Evolutionary conservation across 2,329 filamentous ascomycete genomes (phyloP).

Genomic region (Alternaria consortialis): DNA sequence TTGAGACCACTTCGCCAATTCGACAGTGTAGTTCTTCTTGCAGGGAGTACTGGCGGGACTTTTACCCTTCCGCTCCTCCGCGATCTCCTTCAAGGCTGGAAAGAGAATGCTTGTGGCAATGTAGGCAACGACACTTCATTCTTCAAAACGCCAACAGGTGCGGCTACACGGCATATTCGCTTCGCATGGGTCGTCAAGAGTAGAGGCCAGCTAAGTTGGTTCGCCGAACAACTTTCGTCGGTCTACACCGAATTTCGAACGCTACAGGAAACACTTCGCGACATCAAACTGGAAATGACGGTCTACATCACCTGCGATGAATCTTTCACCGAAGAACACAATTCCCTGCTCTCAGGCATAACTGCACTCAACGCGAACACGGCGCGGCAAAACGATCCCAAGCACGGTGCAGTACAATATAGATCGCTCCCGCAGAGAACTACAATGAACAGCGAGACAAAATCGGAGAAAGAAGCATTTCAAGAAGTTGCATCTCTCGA

Average conservation of each 20-base stretch:
- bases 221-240: constrained; percentile 59
- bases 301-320: constrained; percentile 66
- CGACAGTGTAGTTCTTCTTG: constrained; percentile 67
- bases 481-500: constrained; percentile 30
- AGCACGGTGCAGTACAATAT: constrained; percentile 33
- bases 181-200: constrained; percentile 69
- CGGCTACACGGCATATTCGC: constrained; percentile 60
- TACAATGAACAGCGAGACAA: constrained; percentile 25
- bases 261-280: constrained; percentile 47
- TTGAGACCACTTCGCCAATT: constrained; percentile 65
- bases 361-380: constrained; percentile 27
- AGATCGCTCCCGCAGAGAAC: constrained; percentile 16
- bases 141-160: constrained; percentile 32
- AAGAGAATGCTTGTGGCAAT: constrained; percentile 35
- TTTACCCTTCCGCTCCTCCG: constrained; percentile 66
- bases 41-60: constrained; percentile 68
- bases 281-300: constrained; percentile 60
- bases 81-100: constrained; percentile 62
- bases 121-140: constrained; percentile 18
- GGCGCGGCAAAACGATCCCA: neutral
- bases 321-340: constrained; percentile 55
- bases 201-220: constrained; percentile 63
- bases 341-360: constrained; percentile 36
- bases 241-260: constrained; percentile 55
- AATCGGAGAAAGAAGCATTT: constrained; percentile 24